These are phyloP conservation scores for Vitis vinifera DNA, from an alignment of 164 flowering plant genomes.

Conservation along the genomic window ASM3070453v1 NC_081819.1:16579501-16580000, in stretches of 20 bases:
- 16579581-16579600: conserved; percentile 98
- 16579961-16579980: conserved; percentile 62
- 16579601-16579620: conserved; percentile 75
- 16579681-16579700: conserved; percentile 65
- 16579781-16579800: neutral
- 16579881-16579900: conserved; percentile 85
- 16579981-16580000: conserved; percentile 47
- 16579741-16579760: conserved; percentile 6
- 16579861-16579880: conserved; percentile 52
- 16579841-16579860: conserved; percentile 73
- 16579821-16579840: conserved; percentile 16
- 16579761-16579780: neutral
- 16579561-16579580: conserved; percentile 76
- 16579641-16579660: conserved; percentile 58
- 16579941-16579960: conserved; percentile 56
- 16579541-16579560: conserved; percentile 84
- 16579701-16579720: conserved; percentile 65
- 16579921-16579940: conserved; percentile 74
- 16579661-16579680: conserved; percentile 65
- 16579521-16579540: conserved; percentile 87
- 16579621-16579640: conserved; percentile 62
- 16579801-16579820: neutral
- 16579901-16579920: conserved; percentile 71
- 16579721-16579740: conserved; percentile 63
- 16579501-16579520: conserved; percentile 79